These are phyloP conservation scores for Raffaelea arxii DNA, from an alignment of 2,329 filamentous ascomycete genomes.

Conservation along the genomic window DNA sequence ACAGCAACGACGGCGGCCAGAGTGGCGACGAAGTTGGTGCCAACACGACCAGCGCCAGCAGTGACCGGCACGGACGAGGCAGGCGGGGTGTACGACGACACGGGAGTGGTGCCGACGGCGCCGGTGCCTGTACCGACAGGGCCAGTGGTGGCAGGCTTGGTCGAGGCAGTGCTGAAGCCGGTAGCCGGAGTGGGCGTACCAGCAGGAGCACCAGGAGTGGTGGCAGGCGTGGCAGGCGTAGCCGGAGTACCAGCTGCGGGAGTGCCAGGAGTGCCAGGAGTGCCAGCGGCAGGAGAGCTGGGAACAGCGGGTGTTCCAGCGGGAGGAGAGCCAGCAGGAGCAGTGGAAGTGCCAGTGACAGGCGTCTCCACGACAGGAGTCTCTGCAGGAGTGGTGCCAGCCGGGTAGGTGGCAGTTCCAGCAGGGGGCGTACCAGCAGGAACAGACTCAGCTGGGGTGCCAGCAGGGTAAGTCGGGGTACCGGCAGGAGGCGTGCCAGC, in stretches of 20 bases:
- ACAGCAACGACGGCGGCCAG: not conserved
- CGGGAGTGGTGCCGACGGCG: too few species aligned
- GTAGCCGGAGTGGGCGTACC: conserved; percentile 24
- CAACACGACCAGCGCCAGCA: not conserved
- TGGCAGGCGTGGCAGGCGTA: conserved; percentile 37
- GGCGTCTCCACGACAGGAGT: too few species aligned
- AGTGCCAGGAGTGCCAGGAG: not conserved
- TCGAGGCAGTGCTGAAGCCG: too few species aligned
- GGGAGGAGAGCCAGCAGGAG: not conserved
- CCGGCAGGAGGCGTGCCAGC: not conserved
- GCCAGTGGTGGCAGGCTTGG: too few species aligned
- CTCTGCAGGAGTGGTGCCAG: not conserved
- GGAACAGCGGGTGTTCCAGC: not conserved
- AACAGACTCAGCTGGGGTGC: not conserved
- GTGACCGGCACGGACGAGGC: conserved; percentile 7
- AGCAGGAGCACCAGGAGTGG: conserved; percentile 33
- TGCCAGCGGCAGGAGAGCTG: not conserved
- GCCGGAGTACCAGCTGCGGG: not conserved
- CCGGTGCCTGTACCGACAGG: too few species aligned
- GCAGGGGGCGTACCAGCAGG: not conserved
- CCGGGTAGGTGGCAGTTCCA: not conserved
- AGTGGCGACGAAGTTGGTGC: not conserved
- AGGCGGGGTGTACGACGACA: too few species aligned
- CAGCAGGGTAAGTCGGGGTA: not conserved
- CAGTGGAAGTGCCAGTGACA: too few species aligned